Base-by-base conservation (phyloP, 2,329 filamentous ascomycete genomes). In the Exophiala dermatitidis region DNA sequence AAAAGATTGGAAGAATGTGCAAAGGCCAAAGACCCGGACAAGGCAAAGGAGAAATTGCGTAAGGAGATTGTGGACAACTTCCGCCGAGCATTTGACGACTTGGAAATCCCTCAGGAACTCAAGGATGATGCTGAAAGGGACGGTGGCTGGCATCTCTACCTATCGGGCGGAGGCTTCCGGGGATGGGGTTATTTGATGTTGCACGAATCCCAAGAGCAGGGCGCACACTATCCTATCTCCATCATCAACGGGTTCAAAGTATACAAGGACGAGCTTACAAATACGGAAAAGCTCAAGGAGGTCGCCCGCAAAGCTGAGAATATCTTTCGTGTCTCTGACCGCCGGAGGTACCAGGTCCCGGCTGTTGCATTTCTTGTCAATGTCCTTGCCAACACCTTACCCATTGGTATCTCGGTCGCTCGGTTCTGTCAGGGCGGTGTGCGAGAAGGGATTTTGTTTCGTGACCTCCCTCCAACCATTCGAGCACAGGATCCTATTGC, bases 171-270 rank as follows among this genome's bases (percentile, higher is more conserved):
- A 19, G 90, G 90, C 0, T 95, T 95, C 66, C 77, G 90, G 40
- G 90, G 90, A 10, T 95, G 93, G 76, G 90, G 90, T 5, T 93
- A 88, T 69, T 82, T 95, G 65, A 77, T 95, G 47, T 89, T 95
- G 83, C 83, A 85, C 66, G 78, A 81, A 61, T 86, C 90, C 62
- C 70, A 75, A 6, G 78, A 88, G 43, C 74, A 79, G 52, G 88
- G 88, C 0, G 74, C 78, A 51, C 88, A 88, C 0, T 95, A 95
- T 67, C 90, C 90, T 0, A 86, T 95, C 32, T 81, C 88, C 0
- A 83, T 85, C n/a, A 84, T 93, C 67, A 90, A 90, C 56, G 84
- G 86, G 1, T 95, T 93, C 69, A 80, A 76, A 5, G 86, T 83
- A 1, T 37, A 46, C 29, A 90, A 94, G 84, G 83, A 85, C 66